A percentile compares a stretch with the other conserved stretches of the same genome.
These are phyloP conservation scores for Chlamydomonas eustigma DNA, from an alignment of 139 green algal genomes.

Conservation along the genomic window DNA sequence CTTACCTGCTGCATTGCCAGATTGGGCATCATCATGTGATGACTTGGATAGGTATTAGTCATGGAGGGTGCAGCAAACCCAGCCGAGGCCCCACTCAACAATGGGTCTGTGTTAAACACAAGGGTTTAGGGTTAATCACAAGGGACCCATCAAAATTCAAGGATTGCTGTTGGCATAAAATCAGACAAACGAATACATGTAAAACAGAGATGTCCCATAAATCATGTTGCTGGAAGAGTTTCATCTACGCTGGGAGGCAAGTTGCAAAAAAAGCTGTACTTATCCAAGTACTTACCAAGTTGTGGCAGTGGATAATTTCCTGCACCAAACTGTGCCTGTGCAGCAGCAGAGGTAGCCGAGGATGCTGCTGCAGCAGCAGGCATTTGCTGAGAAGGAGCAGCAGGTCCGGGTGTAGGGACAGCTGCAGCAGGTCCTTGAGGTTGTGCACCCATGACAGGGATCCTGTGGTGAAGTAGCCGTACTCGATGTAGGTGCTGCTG, in stretches of 20 bases:
- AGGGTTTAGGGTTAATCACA: background rate
- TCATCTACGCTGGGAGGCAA: background rate
- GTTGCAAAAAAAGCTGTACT: background rate
- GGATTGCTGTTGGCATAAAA: background rate
- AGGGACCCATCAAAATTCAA: background rate
- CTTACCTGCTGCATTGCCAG: background rate
- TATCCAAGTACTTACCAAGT: background rate
- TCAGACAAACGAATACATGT: background rate
- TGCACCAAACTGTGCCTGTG: no score
- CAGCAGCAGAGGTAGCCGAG: background rate
- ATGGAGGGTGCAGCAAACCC: no score
- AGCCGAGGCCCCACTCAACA: no score
- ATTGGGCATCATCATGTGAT: background rate
- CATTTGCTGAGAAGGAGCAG: background rate
- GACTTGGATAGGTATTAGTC: no score
- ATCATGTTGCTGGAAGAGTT: background rate
- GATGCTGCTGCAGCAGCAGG: background rate
- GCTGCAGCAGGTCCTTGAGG: background rate
- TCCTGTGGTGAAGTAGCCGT: no score
- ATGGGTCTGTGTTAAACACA: no score
- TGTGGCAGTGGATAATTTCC: background rate
- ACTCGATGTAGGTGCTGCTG: background rate
- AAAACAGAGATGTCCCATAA: background rate
- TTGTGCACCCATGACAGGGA: no score
- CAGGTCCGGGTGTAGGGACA: background rate